Evolutionary conservation across 768 basidiomycete genomes (phyloP), one percentile per base, ranked within the genome.

Genomic region (Tremella yokohamensis): DNA sequence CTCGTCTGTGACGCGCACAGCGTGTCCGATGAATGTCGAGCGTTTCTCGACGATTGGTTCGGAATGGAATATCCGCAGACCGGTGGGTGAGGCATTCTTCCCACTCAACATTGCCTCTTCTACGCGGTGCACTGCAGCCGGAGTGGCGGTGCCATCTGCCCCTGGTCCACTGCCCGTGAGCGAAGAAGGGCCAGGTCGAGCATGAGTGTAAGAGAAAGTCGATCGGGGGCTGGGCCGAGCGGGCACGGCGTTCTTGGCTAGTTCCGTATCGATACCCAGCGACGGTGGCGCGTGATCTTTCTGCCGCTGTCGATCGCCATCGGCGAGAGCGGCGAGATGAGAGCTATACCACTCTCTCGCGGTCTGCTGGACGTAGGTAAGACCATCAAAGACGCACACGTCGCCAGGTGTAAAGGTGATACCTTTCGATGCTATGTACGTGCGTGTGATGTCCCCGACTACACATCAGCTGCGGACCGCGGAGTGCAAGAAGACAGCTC

Each of bases 1-100:
- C 0, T 89, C 87, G 76, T 89, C 81, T 6, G 84, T 83, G 69
- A 94, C 86, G 44, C 79, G 79, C 74, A 89, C 90, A 0, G 90
- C 90, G 19, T 90, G 83, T 8, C 91, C 92, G 8, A 94, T 80
- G 67, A 97, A 96, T 0, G 81, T 80, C 61, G 88, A 90, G 74
- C 88, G 93, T 24, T 91, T 81, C 74, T 94, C 93, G 8, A 82
- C 79, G 55, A 97, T 90, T 0, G 93, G 84, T 56, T 90, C 88
- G 0, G 88, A 84, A 44, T 84, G 82, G 57, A 83, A 77, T 12
- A 97, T 82, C 48, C 83, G 76, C n/a, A 90, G 78, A 0, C 81
- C 80, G 0, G 87, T 87, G 16, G 86, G 73, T 4, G 42, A 18
- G 42, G 22, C 42, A 8, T 45, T 22, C 22, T 45, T n/a, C 22